Evolutionary conservation across 2,329 filamentous ascomycete genomes (phyloP).

Genomic region (Plectosphaerella plurivora): DNA sequence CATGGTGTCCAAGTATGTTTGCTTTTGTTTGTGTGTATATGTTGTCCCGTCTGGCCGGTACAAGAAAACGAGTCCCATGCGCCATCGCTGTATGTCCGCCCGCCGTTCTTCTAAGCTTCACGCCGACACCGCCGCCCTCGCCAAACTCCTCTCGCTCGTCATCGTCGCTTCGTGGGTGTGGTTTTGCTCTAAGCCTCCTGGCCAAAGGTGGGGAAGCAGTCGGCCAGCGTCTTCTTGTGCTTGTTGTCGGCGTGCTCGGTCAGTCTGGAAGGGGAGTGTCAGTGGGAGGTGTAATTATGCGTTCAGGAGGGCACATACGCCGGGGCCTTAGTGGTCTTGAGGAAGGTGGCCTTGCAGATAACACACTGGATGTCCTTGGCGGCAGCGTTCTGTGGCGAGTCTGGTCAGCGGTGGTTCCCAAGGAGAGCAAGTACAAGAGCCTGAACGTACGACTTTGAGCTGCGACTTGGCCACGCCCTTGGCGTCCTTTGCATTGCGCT

Average conservation of each 20-base stretch:
- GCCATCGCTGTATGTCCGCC: conserved; percentile 4
- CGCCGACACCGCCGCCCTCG: background rate
- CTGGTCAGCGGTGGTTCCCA: conserved; percentile 1
- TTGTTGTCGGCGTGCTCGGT: conserved; percentile 71
- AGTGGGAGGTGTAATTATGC: conserved; percentile 1
- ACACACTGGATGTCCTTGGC: conserved; percentile 75
- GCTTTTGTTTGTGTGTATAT: background rate
- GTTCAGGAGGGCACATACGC: conserved; percentile 44
- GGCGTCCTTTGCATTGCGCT: conserved; percentile 62
- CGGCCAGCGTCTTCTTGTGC: conserved; percentile 66
- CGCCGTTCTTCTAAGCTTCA: background rate
- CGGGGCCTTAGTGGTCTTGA: conserved; percentile 70
- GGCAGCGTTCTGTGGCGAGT: conserved; percentile 55
- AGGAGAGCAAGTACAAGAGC: background rate
- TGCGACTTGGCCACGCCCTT: conserved; percentile 60
- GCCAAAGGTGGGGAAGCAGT: conserved; percentile 62
- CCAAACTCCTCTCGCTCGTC: background rate
- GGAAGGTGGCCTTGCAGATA: conserved; percentile 73
- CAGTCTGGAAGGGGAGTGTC: conserved; percentile 38
- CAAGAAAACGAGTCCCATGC: conserved; percentile 3
- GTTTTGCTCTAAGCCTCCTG: conserved; percentile 1
- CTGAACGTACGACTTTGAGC: conserved; percentile 56
- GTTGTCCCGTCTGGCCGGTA: background rate
- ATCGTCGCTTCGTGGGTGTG: background rate
- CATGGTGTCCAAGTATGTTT: background rate